These are phyloP conservation scores for Somion occarium DNA, from an alignment of 1,284 basidiomycete species.

Conservation along the genomic window DNA sequence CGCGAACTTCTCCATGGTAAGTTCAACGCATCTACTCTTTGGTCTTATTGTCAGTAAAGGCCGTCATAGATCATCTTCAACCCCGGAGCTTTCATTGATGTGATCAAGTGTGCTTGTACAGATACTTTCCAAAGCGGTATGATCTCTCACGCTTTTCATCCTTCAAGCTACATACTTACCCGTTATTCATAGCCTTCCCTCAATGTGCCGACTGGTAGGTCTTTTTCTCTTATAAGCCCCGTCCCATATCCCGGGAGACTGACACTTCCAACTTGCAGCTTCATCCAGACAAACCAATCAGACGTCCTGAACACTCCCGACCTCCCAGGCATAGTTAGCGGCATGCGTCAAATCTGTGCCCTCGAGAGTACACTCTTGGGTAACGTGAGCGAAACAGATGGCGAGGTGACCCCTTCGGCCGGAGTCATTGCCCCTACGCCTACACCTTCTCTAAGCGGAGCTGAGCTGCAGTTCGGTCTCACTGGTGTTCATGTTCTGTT, in stretches of 20 bases:
- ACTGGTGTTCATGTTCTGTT: background rate
- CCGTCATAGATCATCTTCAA: conserved; percentile 51
- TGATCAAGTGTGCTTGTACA: conserved; percentile 65
- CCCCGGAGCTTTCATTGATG: conserved; percentile 54
- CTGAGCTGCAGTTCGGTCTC: background rate
- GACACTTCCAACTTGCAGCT: conserved; percentile 31
- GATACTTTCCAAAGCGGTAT: conserved; percentile 56
- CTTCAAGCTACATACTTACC: background rate
- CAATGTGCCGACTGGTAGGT: conserved; percentile 68
- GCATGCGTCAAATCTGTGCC: conserved; percentile 49
- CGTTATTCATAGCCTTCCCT: conserved; percentile 38
- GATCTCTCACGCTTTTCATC: conserved; percentile 4
- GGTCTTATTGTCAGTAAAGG: background rate
- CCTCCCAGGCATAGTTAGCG: conserved; percentile 42
- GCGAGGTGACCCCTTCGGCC: conserved; percentile 34
- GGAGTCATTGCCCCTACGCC: conserved; percentile 15
- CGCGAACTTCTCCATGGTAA: conserved; percentile 52
- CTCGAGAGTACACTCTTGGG: conserved; percentile 48
- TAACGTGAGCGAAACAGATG: conserved; percentile 42
- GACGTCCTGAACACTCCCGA: conserved; percentile 39
- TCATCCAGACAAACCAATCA: conserved; percentile 55
- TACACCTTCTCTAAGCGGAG: conserved; percentile 6
- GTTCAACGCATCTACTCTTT: conserved; percentile 14
- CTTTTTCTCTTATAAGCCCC: background rate
- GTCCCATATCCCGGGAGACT: background rate